A percentile compares a stretch with the other conserved stretches of the same genome.
phyloP scores from a whole-genome alignment of 352 stramenopile species.

The Globisporangium irregulare region DNA sequence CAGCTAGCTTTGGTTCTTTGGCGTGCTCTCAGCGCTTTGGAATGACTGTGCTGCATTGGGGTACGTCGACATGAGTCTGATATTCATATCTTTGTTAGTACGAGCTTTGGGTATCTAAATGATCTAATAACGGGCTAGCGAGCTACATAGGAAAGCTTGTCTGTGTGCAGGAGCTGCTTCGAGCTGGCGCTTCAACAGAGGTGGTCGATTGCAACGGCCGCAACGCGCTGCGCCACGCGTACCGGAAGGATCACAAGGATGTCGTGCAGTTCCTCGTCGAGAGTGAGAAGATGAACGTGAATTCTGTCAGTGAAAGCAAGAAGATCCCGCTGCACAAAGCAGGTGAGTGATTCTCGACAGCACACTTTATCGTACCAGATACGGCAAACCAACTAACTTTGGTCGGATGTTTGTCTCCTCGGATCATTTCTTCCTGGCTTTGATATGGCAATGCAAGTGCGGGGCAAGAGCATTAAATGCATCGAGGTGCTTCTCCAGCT shows the following conservation, averaged over 20 bases:
- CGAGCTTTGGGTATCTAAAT: no score
- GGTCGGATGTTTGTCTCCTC: background rate
- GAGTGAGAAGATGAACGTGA: slow-evolving; percentile 46
- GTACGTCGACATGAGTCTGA: slow-evolving; percentile 35
- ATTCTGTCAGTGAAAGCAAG: slow-evolving; percentile 56
- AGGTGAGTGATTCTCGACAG: slow-evolving; percentile 22
- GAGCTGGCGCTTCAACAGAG: slow-evolving; percentile 33
- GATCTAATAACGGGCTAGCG: no score
- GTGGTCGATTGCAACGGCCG: slow-evolving; percentile 49
- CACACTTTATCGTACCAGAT: background rate
- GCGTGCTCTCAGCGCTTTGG: slow-evolving; percentile 53
- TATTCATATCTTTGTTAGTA: no score
- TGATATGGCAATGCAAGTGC: slow-evolving; percentile 16
- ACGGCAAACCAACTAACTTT: background rate
- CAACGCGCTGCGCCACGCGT: slow-evolving; percentile 72
- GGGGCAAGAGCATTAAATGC: slow-evolving; percentile 48
- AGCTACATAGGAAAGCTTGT: slow-evolving; percentile 55
- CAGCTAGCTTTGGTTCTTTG: background rate
- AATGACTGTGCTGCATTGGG: slow-evolving; percentile 79
- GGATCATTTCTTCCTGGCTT: background rate
- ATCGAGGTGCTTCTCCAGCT: slow-evolving; percentile 59
- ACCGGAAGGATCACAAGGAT: slow-evolving; percentile 60
- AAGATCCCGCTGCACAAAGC: slow-evolving; percentile 82
- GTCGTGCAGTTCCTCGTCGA: slow-evolving; percentile 54
- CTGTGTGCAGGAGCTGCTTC: slow-evolving; percentile 53